A percentile compares a stretch with the other conserved stretches of the same genome.
phyloP scores from a whole-genome alignment of 1,284 basidiomycete genomes.

The Thelephora terrestris region DNA sequence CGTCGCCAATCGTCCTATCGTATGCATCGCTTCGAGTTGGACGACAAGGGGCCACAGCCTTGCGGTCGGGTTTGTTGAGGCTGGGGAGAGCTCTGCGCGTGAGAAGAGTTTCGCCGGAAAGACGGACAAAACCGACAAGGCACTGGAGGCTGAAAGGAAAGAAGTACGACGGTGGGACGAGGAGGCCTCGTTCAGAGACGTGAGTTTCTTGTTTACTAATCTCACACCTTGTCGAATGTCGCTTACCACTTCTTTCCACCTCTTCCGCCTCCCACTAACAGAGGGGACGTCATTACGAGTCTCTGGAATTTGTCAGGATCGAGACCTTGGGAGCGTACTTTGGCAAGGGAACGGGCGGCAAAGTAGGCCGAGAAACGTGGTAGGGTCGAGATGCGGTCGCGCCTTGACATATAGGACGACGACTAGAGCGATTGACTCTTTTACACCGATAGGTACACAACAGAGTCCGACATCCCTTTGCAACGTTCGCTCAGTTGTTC shows the following conservation, averaged over 20 bases:
- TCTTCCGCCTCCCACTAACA: no score
- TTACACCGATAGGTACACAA: conserved; percentile 79
- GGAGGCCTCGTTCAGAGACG: conserved; percentile 72
- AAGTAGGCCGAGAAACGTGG: no score
- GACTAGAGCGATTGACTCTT: conserved; percentile 84
- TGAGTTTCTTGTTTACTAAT: conserved; percentile 40
- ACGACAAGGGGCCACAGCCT: no score
- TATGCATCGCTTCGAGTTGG: no score
- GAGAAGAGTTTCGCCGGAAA: no score
- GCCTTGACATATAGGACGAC: conserved; percentile 80
- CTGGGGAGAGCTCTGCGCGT: no score
- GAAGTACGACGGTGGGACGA: conserved; percentile 67
- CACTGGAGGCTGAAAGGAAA: conserved; percentile 62
- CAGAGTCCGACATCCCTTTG: no score
- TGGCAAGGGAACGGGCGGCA: conserved; percentile 69
- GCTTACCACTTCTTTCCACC: no score
- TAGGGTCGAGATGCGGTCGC: conserved; percentile 55
- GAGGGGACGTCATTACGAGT: no score
- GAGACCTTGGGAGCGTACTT: conserved; percentile 65
- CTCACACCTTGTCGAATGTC: conserved; percentile 27
- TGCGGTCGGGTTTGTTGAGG: no score
- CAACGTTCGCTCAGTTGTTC: conserved; percentile 43
- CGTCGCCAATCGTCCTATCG: no score
- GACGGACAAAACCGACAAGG: no score
- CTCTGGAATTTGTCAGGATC: conserved; percentile 69